Evolutionary conservation across 2,329 filamentous ascomycete genomes (phyloP), one percentile per base, ranked within the genome.

Genomic region (Colletotrichum gigasporum): DNA sequence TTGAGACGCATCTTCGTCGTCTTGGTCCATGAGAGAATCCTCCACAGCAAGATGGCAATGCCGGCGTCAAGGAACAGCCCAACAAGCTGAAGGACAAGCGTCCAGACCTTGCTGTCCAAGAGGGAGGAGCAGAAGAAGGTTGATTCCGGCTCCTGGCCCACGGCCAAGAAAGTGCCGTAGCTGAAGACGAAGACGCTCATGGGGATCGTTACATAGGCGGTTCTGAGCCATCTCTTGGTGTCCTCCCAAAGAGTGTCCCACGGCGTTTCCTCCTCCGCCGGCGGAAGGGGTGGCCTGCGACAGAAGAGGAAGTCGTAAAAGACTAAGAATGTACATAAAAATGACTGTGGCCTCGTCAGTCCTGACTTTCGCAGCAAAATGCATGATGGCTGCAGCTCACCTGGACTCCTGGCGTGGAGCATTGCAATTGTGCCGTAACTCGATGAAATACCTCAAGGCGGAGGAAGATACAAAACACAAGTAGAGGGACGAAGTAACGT

Each of bases 71-170:
- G 73, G 20, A 79, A 62, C 16, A 87, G 70, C 0, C 82, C 82
- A 2, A 78, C 16, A 48, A 79, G 75, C 65, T 87, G 85, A 6
- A 82, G 68, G n/a, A 75, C 65, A 1, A 82, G 66, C 1, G 80
- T 73, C 16, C 71, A 71, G 4, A 72, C 69, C 3, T 72, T 72
- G 52, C 74, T 78, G 56, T 85, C 83, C 12, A 78, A 65, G 3
- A 76, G 68, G 4, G 75, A 67, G 16, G 84, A 82, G 68, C 85
- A 88, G 59, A 86, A 79, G 61, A 82, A 85, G 0, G 82, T 85
- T 11, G 85, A 86, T n/a, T 70, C 73, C 16, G 72, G 69, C 3
- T 75, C 74, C n/a, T 78, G 76, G 12, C 75, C 74, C 2, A 77
- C 69, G 14, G 79, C 74, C 2, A 79, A 70, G 58, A 77, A 84